These are phyloP conservation scores for Rhynchospora pubera DNA, from an alignment of 176 grass and related monocot species.

Conservation along the genomic window DNA sequence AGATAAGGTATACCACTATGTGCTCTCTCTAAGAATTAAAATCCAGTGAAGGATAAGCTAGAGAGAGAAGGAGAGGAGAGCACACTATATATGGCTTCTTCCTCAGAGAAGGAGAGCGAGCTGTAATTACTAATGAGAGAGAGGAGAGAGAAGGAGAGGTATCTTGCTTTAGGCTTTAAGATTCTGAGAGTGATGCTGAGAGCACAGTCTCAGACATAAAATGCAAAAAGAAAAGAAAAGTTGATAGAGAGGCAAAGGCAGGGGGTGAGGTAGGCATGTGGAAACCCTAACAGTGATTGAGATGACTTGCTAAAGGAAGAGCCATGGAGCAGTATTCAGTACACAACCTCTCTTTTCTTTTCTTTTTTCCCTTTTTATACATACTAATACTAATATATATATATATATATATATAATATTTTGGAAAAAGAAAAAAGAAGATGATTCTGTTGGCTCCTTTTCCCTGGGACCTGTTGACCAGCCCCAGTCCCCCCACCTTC, in stretches of 20 bases:
- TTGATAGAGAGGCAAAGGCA: conserved; percentile 26
- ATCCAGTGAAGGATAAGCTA: conserved; percentile 5
- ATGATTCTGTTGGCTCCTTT: conserved; percentile 20
- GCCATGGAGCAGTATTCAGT: conserved; percentile 1
- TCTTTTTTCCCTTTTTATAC: neutral
- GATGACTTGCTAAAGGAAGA: conserved; percentile 23
- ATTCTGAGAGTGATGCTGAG: conserved; percentile 31
- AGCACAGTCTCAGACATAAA: conserved; percentile 15
- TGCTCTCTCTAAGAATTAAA: neutral
- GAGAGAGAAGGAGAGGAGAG: conserved; percentile 21
- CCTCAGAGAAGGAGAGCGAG: conserved; percentile 19
- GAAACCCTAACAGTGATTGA: conserved; percentile 45
- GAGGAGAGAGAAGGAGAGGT: conserved; percentile 4
- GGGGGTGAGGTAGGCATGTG: conserved; percentile 3
- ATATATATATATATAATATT: too few species aligned
- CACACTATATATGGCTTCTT: conserved; percentile 27
- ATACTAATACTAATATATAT: neutral
- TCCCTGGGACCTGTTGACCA: conserved; percentile 26
- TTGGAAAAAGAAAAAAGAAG: conserved; percentile 16
- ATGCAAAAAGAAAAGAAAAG: conserved; percentile 29
- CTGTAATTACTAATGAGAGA: conserved; percentile 46
- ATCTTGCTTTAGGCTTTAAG: conserved; percentile 37
- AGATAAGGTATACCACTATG: neutral
- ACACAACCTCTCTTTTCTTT: conserved; percentile 18
- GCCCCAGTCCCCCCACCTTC: neutral